Percentiles rank a stretch among this genome's conserved stretches.
phyloP scores from a whole-genome alignment of 495 filamentous ascomycete genomes.

The Amniculicola lignicola region DNA sequence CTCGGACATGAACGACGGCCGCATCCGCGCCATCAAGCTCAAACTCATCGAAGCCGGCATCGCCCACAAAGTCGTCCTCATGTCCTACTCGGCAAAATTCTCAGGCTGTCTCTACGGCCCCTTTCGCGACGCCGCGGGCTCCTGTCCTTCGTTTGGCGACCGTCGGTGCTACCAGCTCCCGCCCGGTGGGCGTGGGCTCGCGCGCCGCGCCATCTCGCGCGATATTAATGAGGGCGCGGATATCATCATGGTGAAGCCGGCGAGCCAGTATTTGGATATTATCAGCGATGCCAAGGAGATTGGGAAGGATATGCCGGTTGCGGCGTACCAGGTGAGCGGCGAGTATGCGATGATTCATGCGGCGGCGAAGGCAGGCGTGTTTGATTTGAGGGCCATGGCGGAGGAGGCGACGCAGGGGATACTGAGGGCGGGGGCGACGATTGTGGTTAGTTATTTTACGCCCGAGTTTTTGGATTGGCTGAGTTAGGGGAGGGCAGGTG shows the following conservation, averaged over 20 bases:
- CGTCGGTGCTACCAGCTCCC: conserved; percentile 95
- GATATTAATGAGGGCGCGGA: conserved; percentile 93
- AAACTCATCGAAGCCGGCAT: conserved; percentile 90
- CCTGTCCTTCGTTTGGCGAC: conserved; percentile 88
- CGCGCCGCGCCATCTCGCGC: conserved; percentile 81
- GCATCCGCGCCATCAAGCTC: conserved; percentile 92
- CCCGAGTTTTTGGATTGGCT: conserved; percentile 92
- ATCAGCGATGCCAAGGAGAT: conserved; percentile 94
- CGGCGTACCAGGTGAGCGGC: conserved; percentile 94
- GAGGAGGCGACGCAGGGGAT: conserved; percentile 93
- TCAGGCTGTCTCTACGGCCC: conserved; percentile 94
- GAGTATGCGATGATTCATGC: conserved; percentile 99
- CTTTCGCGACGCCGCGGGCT: conserved; percentile 94
- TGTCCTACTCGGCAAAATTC: conserved; percentile 98
- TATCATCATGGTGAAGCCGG: conserved; percentile 99
- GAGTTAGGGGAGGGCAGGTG: no score
- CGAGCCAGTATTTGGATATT: conserved; percentile 89
- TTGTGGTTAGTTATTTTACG: conserved; percentile 90
- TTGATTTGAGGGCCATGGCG: conserved; percentile 91
- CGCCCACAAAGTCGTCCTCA: conserved; percentile 81
- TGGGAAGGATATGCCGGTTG: conserved; percentile 82
- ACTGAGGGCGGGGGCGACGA: conserved; percentile 83
- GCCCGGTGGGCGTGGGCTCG: conserved; percentile 86
- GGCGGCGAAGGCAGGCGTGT: conserved; percentile 93
- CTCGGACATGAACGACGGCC: conserved; percentile 98